A percentile compares a stretch with the other conserved stretches of the same genome.
phyloP scores from a whole-genome alignment of 2,329 filamentous ascomycete genomes.

The Cladophialophora exuberans region DNA sequence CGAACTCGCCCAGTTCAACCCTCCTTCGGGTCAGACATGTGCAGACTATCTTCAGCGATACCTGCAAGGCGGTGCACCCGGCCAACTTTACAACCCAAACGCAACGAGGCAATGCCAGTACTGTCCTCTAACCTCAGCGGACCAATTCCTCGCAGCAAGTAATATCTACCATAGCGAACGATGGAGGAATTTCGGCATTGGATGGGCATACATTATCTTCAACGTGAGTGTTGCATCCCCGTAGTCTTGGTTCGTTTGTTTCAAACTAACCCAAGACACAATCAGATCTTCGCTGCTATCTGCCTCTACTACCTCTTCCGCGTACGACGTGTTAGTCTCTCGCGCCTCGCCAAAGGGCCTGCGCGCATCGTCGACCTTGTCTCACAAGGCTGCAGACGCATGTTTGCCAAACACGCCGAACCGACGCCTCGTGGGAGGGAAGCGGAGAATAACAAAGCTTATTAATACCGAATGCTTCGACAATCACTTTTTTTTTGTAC shows the following conservation, averaged over 20 bases:
- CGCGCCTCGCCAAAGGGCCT: slow-evolving; percentile 22
- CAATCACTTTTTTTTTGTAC: neutral
- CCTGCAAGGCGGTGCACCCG: slow-evolving; percentile 51
- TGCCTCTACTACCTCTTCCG: slow-evolving; percentile 56
- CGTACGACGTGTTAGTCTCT: slow-evolving; percentile 34
- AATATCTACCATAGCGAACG: slow-evolving; percentile 61
- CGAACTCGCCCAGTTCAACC: slow-evolving; percentile 58
- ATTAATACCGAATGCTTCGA: too few relatives aligned
- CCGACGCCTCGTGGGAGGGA: slow-evolving; percentile 25
- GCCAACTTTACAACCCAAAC: slow-evolving; percentile 62
- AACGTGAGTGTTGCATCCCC: slow-evolving; percentile 51
- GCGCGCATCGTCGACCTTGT: slow-evolving; percentile 23
- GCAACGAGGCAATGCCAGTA: slow-evolving; percentile 61
- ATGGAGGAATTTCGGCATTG: slow-evolving; percentile 84
- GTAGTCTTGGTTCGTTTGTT: neutral
- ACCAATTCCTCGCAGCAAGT: slow-evolving; percentile 49
- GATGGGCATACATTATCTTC: slow-evolving; percentile 72
- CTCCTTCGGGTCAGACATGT: slow-evolving; percentile 64
- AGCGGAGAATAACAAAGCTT: slow-evolving; percentile 23
- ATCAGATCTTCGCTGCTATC: slow-evolving; percentile 52
- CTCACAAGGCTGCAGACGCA: slow-evolving; percentile 20
- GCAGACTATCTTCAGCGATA: slow-evolving; percentile 61
- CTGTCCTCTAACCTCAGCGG: slow-evolving; percentile 41
- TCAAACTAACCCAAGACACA: neutral
- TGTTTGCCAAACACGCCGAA: slow-evolving; percentile 26